Base-by-base conservation (phyloP, 2,329 filamentous ascomycete genomes). In the Fusarium sarcochroum region DNA sequence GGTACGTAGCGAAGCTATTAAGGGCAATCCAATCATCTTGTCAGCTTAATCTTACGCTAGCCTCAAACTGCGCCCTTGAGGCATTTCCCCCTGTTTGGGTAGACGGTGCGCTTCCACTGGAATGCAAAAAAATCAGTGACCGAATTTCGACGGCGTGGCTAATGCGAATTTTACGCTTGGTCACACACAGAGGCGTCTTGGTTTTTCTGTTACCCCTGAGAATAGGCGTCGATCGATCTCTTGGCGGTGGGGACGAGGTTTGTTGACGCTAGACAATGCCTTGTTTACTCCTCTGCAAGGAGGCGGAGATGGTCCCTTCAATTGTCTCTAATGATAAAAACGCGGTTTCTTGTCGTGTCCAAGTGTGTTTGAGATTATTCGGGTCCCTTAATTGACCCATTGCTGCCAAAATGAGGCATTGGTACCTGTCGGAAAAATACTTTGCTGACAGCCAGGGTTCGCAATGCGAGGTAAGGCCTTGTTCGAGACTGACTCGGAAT, bases 181-280 rank as follows among this genome's bases (percentile, higher is more conserved):
- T 13, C 51, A n/a, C 37, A 25, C 37, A 14, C 32, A 35, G 20
- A 44, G 30, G 44, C 44, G 42, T 38, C 35, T 51, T 48, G 41
- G 25, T 30, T 52, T 57, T 18, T 40, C 64, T 64, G 20, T 37
- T 52, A 64, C 61, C 61, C 61, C 61, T 64, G 61, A 64, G 59
- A 37, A 58, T 41, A 52, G 60, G 18, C 7, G 61, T 42, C 51
- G 61, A 64, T 64, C 61, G 59, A 64, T 64, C 59, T 64, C 51
- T 64, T 64, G 45, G 52, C 52, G 17, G 45, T 44, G 52, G 61
- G 60, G 57, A 44, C 20, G 18, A 38, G 10, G 8, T 23, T 15
- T 47, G 50, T 20, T 41, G 17, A 41, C 37, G 27, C 60, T 50
- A 44, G 32, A 37, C 25, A 34, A 37, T 20, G 53, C 10, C 35